These are phyloP conservation scores for Juglanconis oblonga DNA, from an alignment of 2,329 filamentous ascomycete genomes.

Conservation along the genomic window DNA sequence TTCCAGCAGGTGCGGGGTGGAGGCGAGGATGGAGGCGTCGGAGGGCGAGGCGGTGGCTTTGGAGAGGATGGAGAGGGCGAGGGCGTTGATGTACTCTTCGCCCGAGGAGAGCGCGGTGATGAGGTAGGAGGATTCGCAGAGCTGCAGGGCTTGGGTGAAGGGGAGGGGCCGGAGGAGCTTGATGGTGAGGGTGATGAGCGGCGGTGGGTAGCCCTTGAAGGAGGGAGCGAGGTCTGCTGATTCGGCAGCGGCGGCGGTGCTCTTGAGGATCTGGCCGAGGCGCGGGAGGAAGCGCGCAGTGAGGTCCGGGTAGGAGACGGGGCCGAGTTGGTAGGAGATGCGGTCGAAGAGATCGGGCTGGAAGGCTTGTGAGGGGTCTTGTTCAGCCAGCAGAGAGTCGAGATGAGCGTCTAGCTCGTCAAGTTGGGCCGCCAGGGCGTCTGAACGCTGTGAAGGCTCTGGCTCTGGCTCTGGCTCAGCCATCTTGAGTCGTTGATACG, in stretches of 20 bases:
- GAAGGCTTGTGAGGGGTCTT: constrained; percentile 39
- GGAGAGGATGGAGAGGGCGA: constrained; percentile 54
- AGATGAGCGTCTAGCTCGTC: constrained; percentile 55
- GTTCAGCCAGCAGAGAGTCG: constrained; percentile 38
- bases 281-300: constrained; percentile 52
- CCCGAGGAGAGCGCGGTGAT: constrained; percentile 52
- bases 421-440: constrained; percentile 26
- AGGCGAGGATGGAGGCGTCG: constrained; percentile 49
- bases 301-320: constrained; percentile 34
- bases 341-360: constrained; percentile 51
- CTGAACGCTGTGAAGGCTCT: neutral
- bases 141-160: constrained; percentile 48
- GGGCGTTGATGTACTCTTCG: constrained; percentile 53
- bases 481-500: neutral
- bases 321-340: constrained; percentile 18
- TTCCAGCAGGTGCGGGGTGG: constrained; percentile 46
- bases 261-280: constrained; percentile 50
- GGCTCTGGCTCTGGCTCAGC: constrained; percentile 8
- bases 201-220: constrained; percentile 37
- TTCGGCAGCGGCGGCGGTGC: constrained; percentile 37
- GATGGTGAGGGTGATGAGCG: constrained; percentile 50
- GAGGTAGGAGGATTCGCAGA: constrained; percentile 50
- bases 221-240: neutral
- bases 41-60: constrained; percentile 49
- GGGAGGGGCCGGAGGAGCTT: constrained; percentile 54